Conservation (phyloP, 768 basidiomycete genomes). For the Mycena filopes region DNA sequence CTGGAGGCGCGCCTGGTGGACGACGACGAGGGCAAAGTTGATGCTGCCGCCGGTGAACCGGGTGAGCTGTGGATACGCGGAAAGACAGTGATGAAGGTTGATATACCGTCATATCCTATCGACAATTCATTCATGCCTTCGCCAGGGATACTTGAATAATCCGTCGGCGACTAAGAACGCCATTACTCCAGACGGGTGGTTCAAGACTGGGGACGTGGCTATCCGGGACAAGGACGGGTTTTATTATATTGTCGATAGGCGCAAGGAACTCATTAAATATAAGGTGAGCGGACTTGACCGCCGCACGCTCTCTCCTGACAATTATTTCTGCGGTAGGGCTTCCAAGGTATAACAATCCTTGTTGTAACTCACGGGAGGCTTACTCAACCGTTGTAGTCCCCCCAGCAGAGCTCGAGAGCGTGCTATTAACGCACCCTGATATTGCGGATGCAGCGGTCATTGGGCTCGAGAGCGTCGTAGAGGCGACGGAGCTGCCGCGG, state of each 20-base stretch:
- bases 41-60: constrained; percentile 62
- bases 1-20: constrained; percentile 81
- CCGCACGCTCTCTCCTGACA: neutral
- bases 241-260: constrained; percentile 78
- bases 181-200: constrained; percentile 82
- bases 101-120: neutral
- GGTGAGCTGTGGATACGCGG: constrained; percentile 90
- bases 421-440: constrained; percentile 78
- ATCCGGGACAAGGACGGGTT: constrained; percentile 74
- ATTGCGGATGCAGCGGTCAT: constrained; percentile 87
- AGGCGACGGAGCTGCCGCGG: constrained; percentile 88
- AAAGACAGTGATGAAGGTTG: constrained; percentile 82
- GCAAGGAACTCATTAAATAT: constrained; percentile 83
- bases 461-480: constrained; percentile 70
- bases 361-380: neutral
- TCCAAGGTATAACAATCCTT: constrained; percentile 64
- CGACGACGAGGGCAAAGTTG: constrained; percentile 57
- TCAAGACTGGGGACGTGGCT: constrained; percentile 90
- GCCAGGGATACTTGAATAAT: constrained; percentile 81
- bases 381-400: constrained; percentile 61
- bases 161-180: constrained; percentile 71
- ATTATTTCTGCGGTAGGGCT: constrained; percentile 59
- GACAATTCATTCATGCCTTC: neutral
- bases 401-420: constrained; percentile 85
- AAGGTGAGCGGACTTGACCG: constrained; percentile 52